These are phyloP conservation scores for Volvox reticuliferus DNA, from an alignment of 139 green algal genomes.

Conservation along the genomic window DNA sequence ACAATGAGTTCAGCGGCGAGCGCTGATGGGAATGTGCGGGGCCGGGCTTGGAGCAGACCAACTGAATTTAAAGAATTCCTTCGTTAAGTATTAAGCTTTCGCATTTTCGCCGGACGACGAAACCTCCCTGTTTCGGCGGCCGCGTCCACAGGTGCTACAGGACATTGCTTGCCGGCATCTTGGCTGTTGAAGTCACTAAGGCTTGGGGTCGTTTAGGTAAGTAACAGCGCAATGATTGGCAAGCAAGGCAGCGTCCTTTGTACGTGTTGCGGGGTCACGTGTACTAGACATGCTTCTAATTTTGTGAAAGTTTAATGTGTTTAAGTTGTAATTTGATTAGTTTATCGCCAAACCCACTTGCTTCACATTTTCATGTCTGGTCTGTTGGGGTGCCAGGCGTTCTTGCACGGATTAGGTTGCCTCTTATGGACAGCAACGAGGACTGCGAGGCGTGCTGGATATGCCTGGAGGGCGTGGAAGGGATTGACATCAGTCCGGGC, in stretches of 20 bases:
- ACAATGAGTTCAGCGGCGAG: background rate
- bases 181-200: too few species aligned
- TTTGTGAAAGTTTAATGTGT: background rate
- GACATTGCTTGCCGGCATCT: too few species aligned
- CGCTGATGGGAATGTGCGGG: too few species aligned
- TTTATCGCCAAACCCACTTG: background rate
- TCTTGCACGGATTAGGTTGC: background rate
- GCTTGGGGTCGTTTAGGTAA: too few species aligned
- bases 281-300: background rate
- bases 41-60: too few species aligned
- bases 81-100: too few species aligned
- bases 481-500: background rate
- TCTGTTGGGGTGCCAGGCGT: background rate
- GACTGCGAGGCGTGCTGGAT: constrained; percentile 55
- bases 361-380: background rate
- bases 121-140: too few species aligned
- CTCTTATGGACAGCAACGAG: background rate
- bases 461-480: constrained; percentile 47
- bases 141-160: too few species aligned
- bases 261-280: background rate
- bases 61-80: too few species aligned
- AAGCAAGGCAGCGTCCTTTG: too few species aligned
- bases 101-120: too few species aligned
- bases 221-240: too few species aligned
- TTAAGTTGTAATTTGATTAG: background rate